Conservation (phyloP, 257 asterid genomes). For the Avicennia marina region DNA sequence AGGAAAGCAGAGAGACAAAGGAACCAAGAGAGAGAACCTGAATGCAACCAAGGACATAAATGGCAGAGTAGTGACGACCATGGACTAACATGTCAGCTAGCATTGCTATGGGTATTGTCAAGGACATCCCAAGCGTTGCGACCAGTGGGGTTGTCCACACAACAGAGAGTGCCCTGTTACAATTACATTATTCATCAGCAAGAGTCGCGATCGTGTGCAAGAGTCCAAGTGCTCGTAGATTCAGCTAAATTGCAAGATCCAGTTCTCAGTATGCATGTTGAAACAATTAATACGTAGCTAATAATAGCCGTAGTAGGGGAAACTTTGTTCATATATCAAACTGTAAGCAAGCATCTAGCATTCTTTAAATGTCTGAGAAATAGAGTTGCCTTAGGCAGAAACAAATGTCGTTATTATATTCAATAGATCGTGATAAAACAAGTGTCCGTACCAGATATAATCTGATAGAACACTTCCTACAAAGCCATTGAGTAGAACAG, state of each 20-base stretch:
- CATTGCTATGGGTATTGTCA: conserved; percentile 80
- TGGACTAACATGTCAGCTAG: conserved; percentile 74
- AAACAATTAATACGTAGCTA: too few species aligned
- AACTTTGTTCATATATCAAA: too few species aligned
- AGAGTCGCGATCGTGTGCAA: neutral
- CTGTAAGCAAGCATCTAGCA: too few species aligned
- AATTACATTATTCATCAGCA: conserved; percentile 7
- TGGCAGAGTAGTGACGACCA: conserved; percentile 55
- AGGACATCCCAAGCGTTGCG: conserved; percentile 77
- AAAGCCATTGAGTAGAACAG: conserved; percentile 57
- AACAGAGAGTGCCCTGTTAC: conserved; percentile 67
- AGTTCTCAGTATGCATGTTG: too few species aligned
- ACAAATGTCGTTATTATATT: neutral
- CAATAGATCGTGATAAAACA: neutral
- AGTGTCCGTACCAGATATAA: conserved; percentile 54
- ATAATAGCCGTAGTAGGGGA: too few species aligned
- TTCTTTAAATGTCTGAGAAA: too few species aligned
- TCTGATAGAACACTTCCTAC: conserved; percentile 78
- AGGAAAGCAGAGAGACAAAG: neutral
- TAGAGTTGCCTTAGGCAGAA: neutral
- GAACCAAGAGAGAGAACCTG: conserved; percentile 39
- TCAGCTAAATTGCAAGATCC: too few species aligned
- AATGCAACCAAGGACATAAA: conserved; percentile 66
- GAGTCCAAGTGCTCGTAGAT: neutral
- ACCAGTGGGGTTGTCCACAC: conserved; percentile 84